Evolutionary conservation across 768 basidiomycete species (phyloP), one percentile per base, ranked within the genome.

Genomic region (Xerocomellus dryophilus): DNA sequence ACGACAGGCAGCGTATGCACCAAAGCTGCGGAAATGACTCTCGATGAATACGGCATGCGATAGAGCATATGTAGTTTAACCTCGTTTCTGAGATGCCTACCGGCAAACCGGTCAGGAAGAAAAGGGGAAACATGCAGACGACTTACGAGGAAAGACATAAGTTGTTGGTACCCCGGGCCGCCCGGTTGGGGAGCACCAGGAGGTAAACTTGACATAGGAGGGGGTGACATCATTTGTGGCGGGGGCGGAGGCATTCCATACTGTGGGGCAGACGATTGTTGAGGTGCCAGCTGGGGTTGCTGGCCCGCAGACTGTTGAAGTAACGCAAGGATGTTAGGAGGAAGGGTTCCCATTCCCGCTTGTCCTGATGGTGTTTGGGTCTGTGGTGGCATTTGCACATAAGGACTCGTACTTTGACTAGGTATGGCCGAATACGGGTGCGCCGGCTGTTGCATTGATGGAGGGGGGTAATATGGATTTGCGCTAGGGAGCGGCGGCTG

Each of bases 121-220:
- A 21, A 47, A 9, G 12, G n/a, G 6, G 0, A 2, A 21, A 51
- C 15, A 36, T 7, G 9, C 14, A 4, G 18, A n/a, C 45, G 14
- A 68, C 82, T 71, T 55, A 88, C 86, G 58, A 86, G 73, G 63
- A 82, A 88, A 17, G 81, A 79, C 83, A 89, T 85, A 41, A 88
- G 68, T 61, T 86, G 83, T 60, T 84, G 83, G 59, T 84, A 86
- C 44, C 73, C 75, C 0, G 71, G 70, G 17, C 66, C 67, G 4
- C 78, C 78, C 1, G 75, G 70, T 51, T 78, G 75, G 11, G 73
- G 68, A 27, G 68, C 71, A 39, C 78, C 71, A 12, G 76, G 73
- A 35, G 75, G 70, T 46, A 72, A 60, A 50, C 70, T 62, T 20
- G 71, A 66, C 56, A 78, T 73, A 3, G 79, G 76, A 42, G 77